Base-by-base conservation (phyloP, 1,139 yeast genomes). In the Zhuliangozyma blackwelliae region DNA sequence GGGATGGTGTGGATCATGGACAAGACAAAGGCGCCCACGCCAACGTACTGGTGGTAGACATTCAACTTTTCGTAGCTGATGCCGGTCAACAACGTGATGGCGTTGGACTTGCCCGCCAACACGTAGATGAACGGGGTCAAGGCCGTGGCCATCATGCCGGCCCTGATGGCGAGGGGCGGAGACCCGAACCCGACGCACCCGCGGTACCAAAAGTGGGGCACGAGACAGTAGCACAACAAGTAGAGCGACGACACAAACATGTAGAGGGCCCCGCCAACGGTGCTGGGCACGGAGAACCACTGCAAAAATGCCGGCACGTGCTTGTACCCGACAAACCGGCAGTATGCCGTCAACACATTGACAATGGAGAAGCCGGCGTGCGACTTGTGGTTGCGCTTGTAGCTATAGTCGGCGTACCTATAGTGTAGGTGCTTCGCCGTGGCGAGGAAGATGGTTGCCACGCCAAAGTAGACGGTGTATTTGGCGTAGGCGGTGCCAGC, bases 151-250 rank as follows among this genome's bases (percentile, higher is more conserved):
- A 73, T 68, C 28, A 75, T 43, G 2, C 82, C 82, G 1, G 80
- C 62, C 37, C 82, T 55, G 1, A 75, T 70, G 0, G 77, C 79
- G 33, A 77, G 46, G n/a, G 85, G 85, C n/a, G 85, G 82, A 1
- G 81, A 65, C 1, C 85, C 86, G 54, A 79, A 78, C 0, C 76
- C 77, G 5, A 56, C 36, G 51, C 86, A 79, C 0, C 62, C 75
- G 44, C 84, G 57, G 48, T 74, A 75, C 72, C 77, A 78, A 38
- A 66, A 65, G 40, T 72, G 78, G 5, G 84, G 85, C 1, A 63
- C 58, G 21, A 68, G 54, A 33, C 72, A 56, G 49, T 68, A 72
- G 37, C 76, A 67, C 10, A 69, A 50, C 33, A 74, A 46, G 50
- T 72, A 79, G n/a, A 75, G 41, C 2, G 72, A 50, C 1, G 77